These are phyloP conservation scores for Sanghuangporus weigelae DNA, from an alignment of 1,284 basidiomycete species.

Conservation along the genomic window DNA sequence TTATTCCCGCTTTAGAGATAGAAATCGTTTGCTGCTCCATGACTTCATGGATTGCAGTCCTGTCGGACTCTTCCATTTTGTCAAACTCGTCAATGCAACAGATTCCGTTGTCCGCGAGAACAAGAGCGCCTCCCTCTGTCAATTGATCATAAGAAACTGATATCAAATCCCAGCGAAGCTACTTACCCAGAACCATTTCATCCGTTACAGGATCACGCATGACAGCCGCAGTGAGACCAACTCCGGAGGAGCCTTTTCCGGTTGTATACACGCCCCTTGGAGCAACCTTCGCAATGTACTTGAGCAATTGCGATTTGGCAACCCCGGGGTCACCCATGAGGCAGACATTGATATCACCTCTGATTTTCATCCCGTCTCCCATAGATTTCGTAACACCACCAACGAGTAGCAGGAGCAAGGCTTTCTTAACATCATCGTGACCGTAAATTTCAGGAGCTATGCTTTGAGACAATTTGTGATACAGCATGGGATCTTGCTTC, in stretches of 20 bases:
- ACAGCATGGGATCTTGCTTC: constrained; percentile 73
- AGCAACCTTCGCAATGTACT: constrained; percentile 98
- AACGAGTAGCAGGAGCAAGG: constrained; percentile 88
- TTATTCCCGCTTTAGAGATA: constrained; percentile 98
- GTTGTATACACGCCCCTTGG: constrained; percentile 98
- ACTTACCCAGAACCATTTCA: constrained; percentile 95
- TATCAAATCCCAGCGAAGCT: constrained; percentile 4
- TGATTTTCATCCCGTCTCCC: constrained; percentile 97
- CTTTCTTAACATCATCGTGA: constrained; percentile 97
- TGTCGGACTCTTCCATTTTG: constrained; percentile 98
- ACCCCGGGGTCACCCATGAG: constrained; percentile 99
- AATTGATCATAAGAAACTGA: constrained; percentile 14
- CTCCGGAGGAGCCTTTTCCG: constrained; percentile 95
- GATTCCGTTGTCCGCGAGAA: constrained; percentile 98
- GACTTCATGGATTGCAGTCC: constrained; percentile 99
- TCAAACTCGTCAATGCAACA: constrained; percentile 99
- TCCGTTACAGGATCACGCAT: constrained; percentile 99
- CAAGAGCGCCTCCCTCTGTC: constrained; percentile 95
- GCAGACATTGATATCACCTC: constrained; percentile 97
- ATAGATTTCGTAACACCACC: constrained; percentile 95
- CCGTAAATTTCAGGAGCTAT: constrained; percentile 99
- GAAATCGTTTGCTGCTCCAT: constrained; percentile 99
- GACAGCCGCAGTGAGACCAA: constrained; percentile 97
- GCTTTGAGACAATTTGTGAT: constrained; percentile 77
- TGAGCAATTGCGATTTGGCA: constrained; percentile 96